These are phyloP conservation scores for Saxophila tyrrhenica DNA, from an alignment of 495 filamentous ascomycete genomes.

Conservation along the genomic window DNA sequence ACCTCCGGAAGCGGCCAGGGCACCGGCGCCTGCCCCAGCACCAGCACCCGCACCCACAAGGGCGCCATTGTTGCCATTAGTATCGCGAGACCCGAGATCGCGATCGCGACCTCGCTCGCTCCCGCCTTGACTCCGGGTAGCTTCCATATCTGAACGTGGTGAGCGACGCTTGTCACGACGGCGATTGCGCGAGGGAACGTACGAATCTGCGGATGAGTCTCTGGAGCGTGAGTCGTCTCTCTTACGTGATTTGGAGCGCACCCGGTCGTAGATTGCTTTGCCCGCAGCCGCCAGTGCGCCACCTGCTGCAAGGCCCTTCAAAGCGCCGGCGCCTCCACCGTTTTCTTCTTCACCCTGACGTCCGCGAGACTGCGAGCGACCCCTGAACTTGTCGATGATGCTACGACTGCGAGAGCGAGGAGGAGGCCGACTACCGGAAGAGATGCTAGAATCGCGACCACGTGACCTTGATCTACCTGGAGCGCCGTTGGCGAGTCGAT, in stretches of 20 bases:
- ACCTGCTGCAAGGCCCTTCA: constrained; percentile 57
- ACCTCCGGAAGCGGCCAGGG: neutral
- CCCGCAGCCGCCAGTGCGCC: constrained; percentile 68
- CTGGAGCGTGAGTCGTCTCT: constrained; percentile 26
- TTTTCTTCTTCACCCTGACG: constrained; percentile 24
- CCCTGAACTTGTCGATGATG: constrained; percentile 18
- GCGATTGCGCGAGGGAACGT: constrained; percentile 38
- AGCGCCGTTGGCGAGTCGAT: constrained; percentile 64
- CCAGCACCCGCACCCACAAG: constrained; percentile 4
- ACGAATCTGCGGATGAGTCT: constrained; percentile 45
- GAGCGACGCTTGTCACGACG: constrained; percentile 19
- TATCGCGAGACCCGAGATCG: constrained; percentile 6
- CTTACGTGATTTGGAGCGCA: constrained; percentile 48
- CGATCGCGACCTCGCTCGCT: constrained; percentile 16
- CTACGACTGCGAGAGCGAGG: constrained; percentile 24
- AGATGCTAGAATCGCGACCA: constrained; percentile 15
- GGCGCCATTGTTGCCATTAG: constrained; percentile 2
- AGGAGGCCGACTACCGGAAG: constrained; percentile 8
- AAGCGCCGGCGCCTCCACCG: constrained; percentile 32
- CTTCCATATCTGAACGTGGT: constrained; percentile 19
- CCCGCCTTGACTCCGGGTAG: constrained; percentile 11
- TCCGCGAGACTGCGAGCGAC: constrained; percentile 35
- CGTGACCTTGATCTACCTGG: constrained; percentile 36
- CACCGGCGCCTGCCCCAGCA: constrained; percentile 9
- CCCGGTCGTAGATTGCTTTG: constrained; percentile 63